These are phyloP conservation scores for Pseudevernia furfuracea DNA, from an alignment of 495 filamentous ascomycete species.

Conservation along the genomic window DNA sequence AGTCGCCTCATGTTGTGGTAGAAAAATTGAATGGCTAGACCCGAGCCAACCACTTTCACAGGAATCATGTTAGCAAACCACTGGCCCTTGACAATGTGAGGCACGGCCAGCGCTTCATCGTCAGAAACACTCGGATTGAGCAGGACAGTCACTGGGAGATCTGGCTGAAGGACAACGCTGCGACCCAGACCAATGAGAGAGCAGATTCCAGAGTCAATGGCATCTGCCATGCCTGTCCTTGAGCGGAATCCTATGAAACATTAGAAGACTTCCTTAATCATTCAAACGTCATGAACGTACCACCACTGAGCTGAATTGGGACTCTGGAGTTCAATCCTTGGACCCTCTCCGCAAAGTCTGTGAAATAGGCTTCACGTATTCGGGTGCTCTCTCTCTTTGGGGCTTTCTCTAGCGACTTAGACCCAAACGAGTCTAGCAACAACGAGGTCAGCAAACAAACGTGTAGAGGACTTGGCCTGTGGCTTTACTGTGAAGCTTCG, in stretches of 20 bases:
- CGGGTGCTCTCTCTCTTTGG: conserved; percentile 22
- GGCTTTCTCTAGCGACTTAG: conserved; percentile 13
- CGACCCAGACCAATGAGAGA: conserved; percentile 25
- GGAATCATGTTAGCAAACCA: conserved; percentile 28
- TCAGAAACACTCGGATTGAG: conserved; percentile 24
- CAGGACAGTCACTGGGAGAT: conserved; percentile 20
- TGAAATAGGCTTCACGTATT: conserved; percentile 27
- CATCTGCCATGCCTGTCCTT: conserved; percentile 27
- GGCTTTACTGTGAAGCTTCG: conserved; percentile 21
- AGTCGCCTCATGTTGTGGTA: conserved; percentile 29
- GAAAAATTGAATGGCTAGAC: conserved; percentile 27
- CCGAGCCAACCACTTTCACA: conserved; percentile 24
- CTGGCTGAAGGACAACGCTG: conserved; percentile 22
- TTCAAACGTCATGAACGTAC: neutral
- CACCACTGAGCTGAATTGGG: conserved; percentile 24
- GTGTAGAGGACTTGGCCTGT: neutral
- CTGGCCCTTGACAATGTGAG: conserved; percentile 26
- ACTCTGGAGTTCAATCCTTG: conserved; percentile 16
- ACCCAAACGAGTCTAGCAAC: conserved; percentile 19
- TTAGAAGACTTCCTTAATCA: neutral
- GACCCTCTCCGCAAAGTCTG: conserved; percentile 26
- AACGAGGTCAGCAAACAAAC: neutral
- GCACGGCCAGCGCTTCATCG: conserved; percentile 23
- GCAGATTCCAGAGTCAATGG: conserved; percentile 22
- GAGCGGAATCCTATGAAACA: conserved; percentile 22